Conservation (phyloP, 768 basidiomycete species). For the Trametes cinnabarina region DNA sequence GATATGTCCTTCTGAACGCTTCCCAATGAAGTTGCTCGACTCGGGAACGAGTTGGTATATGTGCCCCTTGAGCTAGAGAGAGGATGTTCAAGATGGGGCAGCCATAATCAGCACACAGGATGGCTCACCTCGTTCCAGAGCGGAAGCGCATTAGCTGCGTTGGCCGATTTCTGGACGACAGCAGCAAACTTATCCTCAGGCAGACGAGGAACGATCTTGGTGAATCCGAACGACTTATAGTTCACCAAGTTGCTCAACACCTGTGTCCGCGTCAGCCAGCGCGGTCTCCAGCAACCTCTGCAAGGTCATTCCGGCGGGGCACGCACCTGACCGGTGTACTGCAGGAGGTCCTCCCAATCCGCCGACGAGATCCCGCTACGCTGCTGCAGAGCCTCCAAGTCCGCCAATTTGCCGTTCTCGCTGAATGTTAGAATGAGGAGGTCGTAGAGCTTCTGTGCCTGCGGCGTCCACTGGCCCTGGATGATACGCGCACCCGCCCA, state of each 20-base stretch:
- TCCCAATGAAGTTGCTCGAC: conserved; percentile 71
- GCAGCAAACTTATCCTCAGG: conserved; percentile 57
- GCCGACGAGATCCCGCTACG: conserved; percentile 51
- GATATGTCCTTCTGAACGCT: conserved; percentile 71
- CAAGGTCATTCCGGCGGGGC: background rate
- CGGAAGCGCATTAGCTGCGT: conserved; percentile 49
- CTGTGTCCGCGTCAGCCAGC: conserved; percentile 18
- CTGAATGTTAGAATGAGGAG: conserved; percentile 70
- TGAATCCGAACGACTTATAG: conserved; percentile 80
- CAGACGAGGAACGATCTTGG: conserved; percentile 80
- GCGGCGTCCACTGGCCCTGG: conserved; percentile 79
- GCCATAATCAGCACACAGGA: background rate
- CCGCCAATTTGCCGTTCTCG: conserved; percentile 52
- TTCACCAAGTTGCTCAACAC: conserved; percentile 66
- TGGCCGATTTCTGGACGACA: conserved; percentile 60
- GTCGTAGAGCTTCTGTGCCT: conserved; percentile 67
- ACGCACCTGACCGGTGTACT: conserved; percentile 70
- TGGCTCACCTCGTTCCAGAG: conserved; percentile 62
- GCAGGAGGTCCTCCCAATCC: conserved; percentile 69
- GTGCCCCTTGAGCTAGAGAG: conserved; percentile 60
- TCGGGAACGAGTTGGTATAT: conserved; percentile 72
- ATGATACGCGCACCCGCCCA: conserved; percentile 88
- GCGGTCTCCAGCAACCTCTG: background rate
- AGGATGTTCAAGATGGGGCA: background rate
- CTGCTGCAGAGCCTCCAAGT: conserved; percentile 52